phyloP scores from a whole-genome alignment of 2,329 filamentous ascomycete genomes.

The Neonectria coccinea region DNA sequence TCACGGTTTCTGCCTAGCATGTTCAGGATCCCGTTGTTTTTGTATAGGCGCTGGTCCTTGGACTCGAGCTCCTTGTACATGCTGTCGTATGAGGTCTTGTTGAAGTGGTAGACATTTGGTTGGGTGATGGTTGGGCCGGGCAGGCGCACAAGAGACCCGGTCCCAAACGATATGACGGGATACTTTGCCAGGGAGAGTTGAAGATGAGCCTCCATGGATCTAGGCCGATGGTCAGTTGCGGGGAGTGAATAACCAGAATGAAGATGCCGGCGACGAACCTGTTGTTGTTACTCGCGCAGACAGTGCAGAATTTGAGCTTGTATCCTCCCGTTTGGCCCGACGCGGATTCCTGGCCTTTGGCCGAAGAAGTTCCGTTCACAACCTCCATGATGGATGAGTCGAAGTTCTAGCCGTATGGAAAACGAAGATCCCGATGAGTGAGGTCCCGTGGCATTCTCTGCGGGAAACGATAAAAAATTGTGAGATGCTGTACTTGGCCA shows the following conservation, averaged over 20 bases:
- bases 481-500: conserved; percentile 22
- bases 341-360: conserved; percentile 56
- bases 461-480: background rate
- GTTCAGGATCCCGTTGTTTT: conserved; percentile 90
- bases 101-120: conserved; percentile 98
- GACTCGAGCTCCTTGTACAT: conserved; percentile 92
- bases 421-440: conserved; percentile 30
- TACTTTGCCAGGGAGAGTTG: conserved; percentile 87
- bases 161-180: conserved; percentile 98
- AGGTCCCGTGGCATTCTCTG: conserved; percentile 42
- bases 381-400: conserved; percentile 54
- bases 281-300: conserved; percentile 99
- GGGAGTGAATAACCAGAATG: background rate
- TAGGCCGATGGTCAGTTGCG: conserved; percentile 32
- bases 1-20: conserved; percentile 94
- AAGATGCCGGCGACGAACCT: conserved; percentile 65
- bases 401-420: conserved; percentile 35
- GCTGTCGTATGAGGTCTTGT: conserved; percentile 92
- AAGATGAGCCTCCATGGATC: conserved; percentile 93
- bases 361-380: conserved; percentile 53
- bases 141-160: conserved; percentile 91
- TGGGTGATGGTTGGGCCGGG: conserved; percentile 92
- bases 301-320: conserved; percentile 96
- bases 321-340: conserved; percentile 70
- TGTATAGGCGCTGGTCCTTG: conserved; percentile 90